Conservation (phyloP, 148 eudicot genomes). For the Mesembryanthemum crystallinum region DNA sequence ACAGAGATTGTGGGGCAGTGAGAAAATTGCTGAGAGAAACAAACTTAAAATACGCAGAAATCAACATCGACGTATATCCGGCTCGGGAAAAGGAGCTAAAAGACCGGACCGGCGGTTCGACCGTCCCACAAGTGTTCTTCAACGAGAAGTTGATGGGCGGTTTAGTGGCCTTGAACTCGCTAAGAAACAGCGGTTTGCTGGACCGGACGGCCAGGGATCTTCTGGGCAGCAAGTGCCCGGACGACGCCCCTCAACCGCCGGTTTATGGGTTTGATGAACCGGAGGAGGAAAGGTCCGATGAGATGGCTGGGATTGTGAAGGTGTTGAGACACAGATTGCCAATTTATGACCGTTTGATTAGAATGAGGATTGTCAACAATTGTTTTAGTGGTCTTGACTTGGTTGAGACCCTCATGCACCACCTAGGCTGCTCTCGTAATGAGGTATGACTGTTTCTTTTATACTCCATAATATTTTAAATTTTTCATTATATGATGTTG, state of each 20-base stretch:
- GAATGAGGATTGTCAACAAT: slow-evolving; percentile 74
- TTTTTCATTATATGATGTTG: too few relatives aligned
- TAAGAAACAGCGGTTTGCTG: slow-evolving; percentile 63
- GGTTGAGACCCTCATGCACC: slow-evolving; percentile 51
- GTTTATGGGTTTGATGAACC: slow-evolving; percentile 85
- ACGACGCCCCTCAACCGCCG: slow-evolving; percentile 66
- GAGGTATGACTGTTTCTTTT: slow-evolving; percentile 45
- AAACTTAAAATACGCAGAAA: slow-evolving; percentile 65
- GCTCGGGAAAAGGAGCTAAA: slow-evolving; percentile 58
- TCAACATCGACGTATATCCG: slow-evolving; percentile 83
- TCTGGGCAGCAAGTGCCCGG: slow-evolving; percentile 63
- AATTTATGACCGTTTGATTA: slow-evolving; percentile 70
- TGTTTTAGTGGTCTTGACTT: slow-evolving; percentile 74
- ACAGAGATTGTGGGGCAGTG: slow-evolving; percentile 69
- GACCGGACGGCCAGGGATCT: slow-evolving; percentile 59
- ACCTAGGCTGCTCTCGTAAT: slow-evolving; percentile 46
- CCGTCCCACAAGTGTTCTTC: slow-evolving; percentile 83
- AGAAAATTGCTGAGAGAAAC: slow-evolving; percentile 58
- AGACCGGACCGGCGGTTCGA: slow-evolving; percentile 52
- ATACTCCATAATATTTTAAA: too few relatives aligned
- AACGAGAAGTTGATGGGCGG: slow-evolving; percentile 87
- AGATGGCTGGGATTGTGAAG: slow-evolving; percentile 55
- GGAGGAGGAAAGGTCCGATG: slow-evolving; percentile 57
- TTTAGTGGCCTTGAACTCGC: slow-evolving; percentile 70
- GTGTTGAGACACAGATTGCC: slow-evolving; percentile 68